Base-by-base conservation (phyloP, 345 rosid genomes). In the Euphorbia pulcherrima region DNA sequence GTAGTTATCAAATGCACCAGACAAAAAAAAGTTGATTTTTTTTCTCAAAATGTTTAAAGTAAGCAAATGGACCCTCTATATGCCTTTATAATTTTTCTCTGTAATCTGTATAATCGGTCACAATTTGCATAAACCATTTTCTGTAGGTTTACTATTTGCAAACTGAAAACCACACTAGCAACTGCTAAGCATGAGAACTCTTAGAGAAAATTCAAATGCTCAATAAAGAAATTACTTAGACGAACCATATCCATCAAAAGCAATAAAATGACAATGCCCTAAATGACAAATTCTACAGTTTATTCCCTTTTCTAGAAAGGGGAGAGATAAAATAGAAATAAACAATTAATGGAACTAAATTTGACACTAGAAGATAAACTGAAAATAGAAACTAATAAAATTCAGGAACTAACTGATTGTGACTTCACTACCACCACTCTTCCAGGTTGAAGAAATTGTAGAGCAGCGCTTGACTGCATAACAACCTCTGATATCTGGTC, bases 381-480 rank as follows among this genome's bases (percentile, higher is more conserved):
- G 12, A 41, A 73, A 69, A 74, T 51, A 37, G 48, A 76, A 24
- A 53, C 24, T 41, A 1, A 44, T 12, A 67, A 55, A 61, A 72
- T 56, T 14, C n/a, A 65, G 60, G 62, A 33, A 78, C 94, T 86
- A 68, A 93, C 99, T 37, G 84, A 83, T 69, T 74, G 84, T 26
- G 95, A 85, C 87, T 85, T 91, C 86, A 89, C 85, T 33, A 93
- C 85, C 37, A 93, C 87, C 68, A 91, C 97, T 73, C 92, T 86
- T 80, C 97, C 99, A 76, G 75, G 75, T 40, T 28, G 60, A 79
- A 93, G 90, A 58, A 68, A 74, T 59, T 68, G 58, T 62, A 37
- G 88, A 72, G 79, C 82, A 65, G 2, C 55, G 72, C 81, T 10
- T 74, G 92, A 82, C 80, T 78, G 83, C 91, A 89, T 86, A 70